Evolutionary conservation across 129 eudicot genomes (phyloP).

Genomic region (Kitagawia praeruptora): DNA sequence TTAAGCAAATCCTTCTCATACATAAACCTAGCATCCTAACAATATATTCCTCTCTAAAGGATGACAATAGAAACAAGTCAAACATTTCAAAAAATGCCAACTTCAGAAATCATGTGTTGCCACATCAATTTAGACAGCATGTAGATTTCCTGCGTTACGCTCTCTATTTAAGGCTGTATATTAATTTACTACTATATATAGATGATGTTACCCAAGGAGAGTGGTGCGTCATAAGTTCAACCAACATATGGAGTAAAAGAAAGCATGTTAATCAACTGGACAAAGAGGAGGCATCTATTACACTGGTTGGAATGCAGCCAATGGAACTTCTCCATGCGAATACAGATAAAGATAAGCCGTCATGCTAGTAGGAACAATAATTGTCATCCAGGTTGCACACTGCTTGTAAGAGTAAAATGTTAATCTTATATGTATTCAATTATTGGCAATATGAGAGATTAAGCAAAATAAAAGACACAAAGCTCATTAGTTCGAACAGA

Average conservation of each 20-base stretch:
- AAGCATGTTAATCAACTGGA: constrained; percentile 13
- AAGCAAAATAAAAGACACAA: neutral
- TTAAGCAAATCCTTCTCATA: neutral
- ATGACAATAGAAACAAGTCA: neutral
- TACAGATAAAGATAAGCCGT: constrained; percentile 96
- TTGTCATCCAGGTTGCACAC: constrained; percentile 99
- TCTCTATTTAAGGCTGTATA: neutral
- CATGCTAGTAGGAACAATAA: constrained; percentile 98
- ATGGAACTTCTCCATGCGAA: constrained; percentile 93
- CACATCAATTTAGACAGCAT: neutral
- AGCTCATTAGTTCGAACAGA: neutral
- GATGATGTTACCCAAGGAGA: neutral
- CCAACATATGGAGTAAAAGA: constrained; percentile 8
- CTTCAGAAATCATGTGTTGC: neutral
- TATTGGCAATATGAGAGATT: neutral
- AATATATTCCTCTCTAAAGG: neutral
- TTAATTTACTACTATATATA: neutral
- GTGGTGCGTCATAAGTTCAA: neutral
- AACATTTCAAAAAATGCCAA: neutral
- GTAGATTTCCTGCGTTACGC: neutral
- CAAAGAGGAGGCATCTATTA: constrained; percentile 92
- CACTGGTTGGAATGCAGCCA: constrained; percentile 99
- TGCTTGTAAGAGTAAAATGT: constrained; percentile 12
- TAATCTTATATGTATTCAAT: neutral
- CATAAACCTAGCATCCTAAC: neutral